phyloP scores from a whole-genome alignment of 306 rosid genomes.

The Datisca glomerata region DNA sequence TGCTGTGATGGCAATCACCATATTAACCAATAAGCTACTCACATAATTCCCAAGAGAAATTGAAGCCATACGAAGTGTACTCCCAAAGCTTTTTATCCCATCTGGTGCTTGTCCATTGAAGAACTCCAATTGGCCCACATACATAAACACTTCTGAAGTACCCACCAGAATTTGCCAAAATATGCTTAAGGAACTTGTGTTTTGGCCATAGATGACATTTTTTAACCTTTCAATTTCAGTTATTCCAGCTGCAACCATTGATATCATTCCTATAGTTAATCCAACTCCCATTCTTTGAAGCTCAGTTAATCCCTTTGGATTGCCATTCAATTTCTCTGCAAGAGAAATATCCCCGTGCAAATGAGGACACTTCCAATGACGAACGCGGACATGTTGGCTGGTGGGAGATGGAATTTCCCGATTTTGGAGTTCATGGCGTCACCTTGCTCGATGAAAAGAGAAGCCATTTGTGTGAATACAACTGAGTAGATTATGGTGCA shows the following conservation, averaged over 20 bases:
- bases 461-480: conserved; percentile 59
- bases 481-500: conserved; percentile 57
- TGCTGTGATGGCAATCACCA: conserved; percentile 31
- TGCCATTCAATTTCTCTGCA: conserved; percentile 22
- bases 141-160: conserved; percentile 49
- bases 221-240: conserved; percentile 30
- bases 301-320: conserved; percentile 35
- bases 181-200: conserved; percentile 27
- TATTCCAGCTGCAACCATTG: conserved; percentile 42
- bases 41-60: conserved; percentile 49
- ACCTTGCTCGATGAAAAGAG: conserved; percentile 55
- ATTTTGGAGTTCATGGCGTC: conserved; percentile 36
- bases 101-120: conserved; percentile 48
- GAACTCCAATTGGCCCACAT: too few species aligned
- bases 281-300: conserved; percentile 58
- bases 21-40: conserved; percentile 30
- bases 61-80: conserved; percentile 57
- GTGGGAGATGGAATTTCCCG: conserved; percentile 30
- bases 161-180: conserved; percentile 45
- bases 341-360: conserved; percentile 30
- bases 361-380: conserved; percentile 39
- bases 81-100: conserved; percentile 49
- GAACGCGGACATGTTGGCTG: conserved; percentile 54
- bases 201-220: conserved; percentile 14
- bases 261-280: conserved; percentile 33